Conservation (phyloP, 2,329 filamentous ascomycete genomes). For the Daldinia sp. region DNA sequence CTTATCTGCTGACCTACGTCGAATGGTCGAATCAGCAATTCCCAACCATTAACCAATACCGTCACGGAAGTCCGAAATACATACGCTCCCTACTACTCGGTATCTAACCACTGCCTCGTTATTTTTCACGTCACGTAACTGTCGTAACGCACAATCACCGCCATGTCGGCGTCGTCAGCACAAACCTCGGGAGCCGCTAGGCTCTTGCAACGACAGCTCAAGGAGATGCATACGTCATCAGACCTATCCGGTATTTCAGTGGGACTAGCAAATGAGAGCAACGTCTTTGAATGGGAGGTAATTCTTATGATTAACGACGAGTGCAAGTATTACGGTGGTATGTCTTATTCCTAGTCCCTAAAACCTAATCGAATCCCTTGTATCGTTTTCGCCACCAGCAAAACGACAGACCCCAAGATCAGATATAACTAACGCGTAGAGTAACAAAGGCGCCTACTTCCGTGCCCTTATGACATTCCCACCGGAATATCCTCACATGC, state of each 20-base stretch:
- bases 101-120: background rate
- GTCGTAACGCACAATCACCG: background rate
- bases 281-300: slow-evolving; percentile 97
- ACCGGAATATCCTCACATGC: slow-evolving; percentile 82
- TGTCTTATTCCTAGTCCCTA: slow-evolving; percentile 41
- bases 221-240: slow-evolving; percentile 90
- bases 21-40: too few relatives aligned
- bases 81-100: too few relatives aligned
- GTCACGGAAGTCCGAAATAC: background rate
- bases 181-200: slow-evolving; percentile 67
- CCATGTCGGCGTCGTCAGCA: slow-evolving; percentile 49
- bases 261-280: slow-evolving; percentile 82
- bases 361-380: background rate
- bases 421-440: background rate
- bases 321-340: slow-evolving; percentile 92
- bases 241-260: slow-evolving; percentile 95
- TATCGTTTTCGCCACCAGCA: background rate
- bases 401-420: background rate
- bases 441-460: slow-evolving; percentile 82
- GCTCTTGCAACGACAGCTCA: slow-evolving; percentile 85
- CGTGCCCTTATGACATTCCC: slow-evolving; percentile 86
- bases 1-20: too few relatives aligned
- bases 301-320: slow-evolving; percentile 99
- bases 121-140: background rate
- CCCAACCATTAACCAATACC: too few relatives aligned